phyloP scores from a whole-genome alignment of 2,329 filamentous ascomycete species.

The Fusarium redolens region DNA sequence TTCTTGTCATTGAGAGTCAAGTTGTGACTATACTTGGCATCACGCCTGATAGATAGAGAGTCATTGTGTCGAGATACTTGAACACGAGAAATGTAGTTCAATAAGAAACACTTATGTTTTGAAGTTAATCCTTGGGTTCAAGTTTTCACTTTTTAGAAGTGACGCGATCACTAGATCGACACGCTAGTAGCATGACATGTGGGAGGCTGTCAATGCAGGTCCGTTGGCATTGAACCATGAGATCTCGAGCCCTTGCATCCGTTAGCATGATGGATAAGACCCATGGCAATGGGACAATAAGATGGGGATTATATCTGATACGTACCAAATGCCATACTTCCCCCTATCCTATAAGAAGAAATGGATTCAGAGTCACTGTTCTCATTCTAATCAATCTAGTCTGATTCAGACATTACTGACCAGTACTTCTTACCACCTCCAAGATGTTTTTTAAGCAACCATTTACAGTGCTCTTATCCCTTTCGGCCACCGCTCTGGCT shows the following conservation, averaged over 20 bases:
- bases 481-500: neutral
- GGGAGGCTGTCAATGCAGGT: neutral
- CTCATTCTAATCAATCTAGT: neutral
- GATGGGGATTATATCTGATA: neutral
- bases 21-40: neutral
- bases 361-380: neutral
- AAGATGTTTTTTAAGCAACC: conserved; percentile 14
- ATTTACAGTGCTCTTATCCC: neutral
- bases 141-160: neutral
- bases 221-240: neutral
- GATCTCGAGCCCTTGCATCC: neutral
- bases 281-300: neutral
- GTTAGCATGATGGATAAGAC: neutral
- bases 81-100: neutral
- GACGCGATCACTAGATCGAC: neutral
- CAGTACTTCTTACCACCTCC: neutral
- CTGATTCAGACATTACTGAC: neutral
- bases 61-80: neutral
- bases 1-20: neutral
- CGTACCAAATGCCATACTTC: neutral
- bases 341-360: neutral
- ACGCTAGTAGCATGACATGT: neutral
- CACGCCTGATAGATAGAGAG: neutral
- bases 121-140: neutral
- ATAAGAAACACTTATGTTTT: fast-evolving